Evolutionary conservation across 176 grass and related monocot species (phyloP).

Genomic region (Triticum timopheevii): DNA sequence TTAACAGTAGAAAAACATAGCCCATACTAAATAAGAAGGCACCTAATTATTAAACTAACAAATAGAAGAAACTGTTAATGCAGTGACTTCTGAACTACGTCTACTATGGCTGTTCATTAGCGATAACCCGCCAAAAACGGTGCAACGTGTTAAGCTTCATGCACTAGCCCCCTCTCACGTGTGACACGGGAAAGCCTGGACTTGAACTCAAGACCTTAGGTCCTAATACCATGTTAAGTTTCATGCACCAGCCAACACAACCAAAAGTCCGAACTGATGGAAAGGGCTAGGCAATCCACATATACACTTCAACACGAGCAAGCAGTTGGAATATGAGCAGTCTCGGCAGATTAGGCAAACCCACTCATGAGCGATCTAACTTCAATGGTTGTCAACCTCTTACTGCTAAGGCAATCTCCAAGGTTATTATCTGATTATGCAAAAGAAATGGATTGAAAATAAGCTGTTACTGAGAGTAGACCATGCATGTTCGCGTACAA

Average conservation of each 20-base stretch:
- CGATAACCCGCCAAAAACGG: not conserved
- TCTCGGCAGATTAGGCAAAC: not conserved
- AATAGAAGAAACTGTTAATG: not conserved
- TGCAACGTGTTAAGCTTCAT: not conserved
- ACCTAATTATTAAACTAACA: not conserved
- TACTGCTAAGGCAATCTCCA: not conserved
- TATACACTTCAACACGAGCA: no score
- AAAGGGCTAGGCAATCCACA: no score
- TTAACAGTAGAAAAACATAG: not conserved
- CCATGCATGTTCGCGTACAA: constrained; percentile 21
- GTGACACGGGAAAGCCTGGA: no score
- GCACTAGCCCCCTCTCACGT: no score
- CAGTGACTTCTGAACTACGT: not conserved
- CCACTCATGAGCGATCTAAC: not conserved
- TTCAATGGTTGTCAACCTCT: not conserved
- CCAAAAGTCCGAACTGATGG: no score
- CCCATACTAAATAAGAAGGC: not conserved
- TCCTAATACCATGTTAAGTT: no score
- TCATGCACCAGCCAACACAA: no score
- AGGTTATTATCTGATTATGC: not conserved
- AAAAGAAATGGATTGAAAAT: constrained; percentile 16
- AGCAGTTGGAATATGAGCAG: not conserved
- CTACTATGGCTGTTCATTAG: not conserved
- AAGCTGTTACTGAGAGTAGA: not conserved
- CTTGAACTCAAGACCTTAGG: no score